Base-by-base conservation (phyloP, 2,329 filamentous ascomycete species). In the Fusarium sp. region DNA sequence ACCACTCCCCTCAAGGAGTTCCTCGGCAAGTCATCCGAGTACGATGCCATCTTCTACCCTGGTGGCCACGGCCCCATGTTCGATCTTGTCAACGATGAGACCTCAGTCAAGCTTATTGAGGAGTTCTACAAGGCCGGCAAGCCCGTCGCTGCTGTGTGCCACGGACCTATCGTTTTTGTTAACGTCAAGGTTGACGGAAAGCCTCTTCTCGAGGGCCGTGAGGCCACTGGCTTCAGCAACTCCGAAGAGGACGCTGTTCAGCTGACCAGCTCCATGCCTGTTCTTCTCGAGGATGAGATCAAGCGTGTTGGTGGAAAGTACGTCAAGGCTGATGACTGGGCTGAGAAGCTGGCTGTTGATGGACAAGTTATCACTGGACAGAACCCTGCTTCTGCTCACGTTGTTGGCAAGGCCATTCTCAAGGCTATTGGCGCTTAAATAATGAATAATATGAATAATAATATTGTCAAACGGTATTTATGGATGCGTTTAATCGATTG, bases 121-220 rank as follows among this genome's bases (percentile, higher is more conserved):
- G 87, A 91, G 75, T 91, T 92, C 75, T 85, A 83, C 71, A 78
- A 80, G 38, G 82, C 83, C 4, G 85, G 83, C 65, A 91, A 91
- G 81, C 81, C 88, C 54, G 84, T 92, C 15, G 80, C 86, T 0
- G 87, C 89, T 5, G 88, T 92, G 44, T 92, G 90, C 81, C 90
- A 92, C 77, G 90, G 88, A 7, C 88, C 89, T 4, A 86, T 85
- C 5, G 90, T 85, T 14, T 80, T 92, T 17, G 81, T 84, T 47
- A 83, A 89, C 68, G 89, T 86, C 34, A 85, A 83, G 70, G 72
- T 83, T 20, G 79, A 83, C 62, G 88, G 87, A 32, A 78, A 81
- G 65, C 81, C 82, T 49, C 77, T 91, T 11, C 76, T 91, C 38
- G 77, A 82, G 48, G 88, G 85, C 43, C 83, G 83, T 73, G 78